These are phyloP conservation scores for Chaetomidium leptoderma DNA, from an alignment of 495 filamentous ascomycete species.

Conservation along the genomic window DNA sequence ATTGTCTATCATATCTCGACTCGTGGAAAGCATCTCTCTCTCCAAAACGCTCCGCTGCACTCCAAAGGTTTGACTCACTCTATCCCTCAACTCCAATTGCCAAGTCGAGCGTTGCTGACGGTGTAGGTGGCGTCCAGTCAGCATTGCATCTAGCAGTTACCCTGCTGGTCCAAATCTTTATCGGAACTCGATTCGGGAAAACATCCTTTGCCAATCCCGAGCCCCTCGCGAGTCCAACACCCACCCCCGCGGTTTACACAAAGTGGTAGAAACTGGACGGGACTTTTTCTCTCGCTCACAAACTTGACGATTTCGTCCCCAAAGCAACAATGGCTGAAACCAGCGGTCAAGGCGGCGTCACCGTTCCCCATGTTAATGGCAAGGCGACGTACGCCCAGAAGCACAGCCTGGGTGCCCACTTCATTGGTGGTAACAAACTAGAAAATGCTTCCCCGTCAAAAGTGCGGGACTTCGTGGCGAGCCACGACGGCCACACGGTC, in stretches of 20 bases:
- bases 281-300: background rate
- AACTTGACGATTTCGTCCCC: conserved; percentile 2
- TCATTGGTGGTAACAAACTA: conserved; percentile 89
- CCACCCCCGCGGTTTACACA: conserved; percentile 12
- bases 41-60: background rate
- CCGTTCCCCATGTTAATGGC: conserved; percentile 47
- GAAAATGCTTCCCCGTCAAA: conserved; percentile 68
- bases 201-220: background rate
- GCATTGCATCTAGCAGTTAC: conserved; percentile 9
- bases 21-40: conserved; percentile 2
- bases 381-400: conserved; percentile 63
- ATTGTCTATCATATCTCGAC: background rate
- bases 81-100: background rate
- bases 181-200: conserved; percentile 18
- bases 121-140: background rate
- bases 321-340: conserved; percentile 39
- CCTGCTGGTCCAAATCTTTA: background rate
- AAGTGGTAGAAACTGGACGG: conserved; percentile 2
- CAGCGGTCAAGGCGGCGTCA: conserved; percentile 47
- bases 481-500: conserved; percentile 89
- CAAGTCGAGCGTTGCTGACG: conserved; percentile 8
- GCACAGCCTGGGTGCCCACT: conserved; percentile 80
- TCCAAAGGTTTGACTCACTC: conserved; percentile 7
- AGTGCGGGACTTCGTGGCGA: conserved; percentile 92
- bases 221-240: background rate